Conservation (phyloP, 495 filamentous ascomycete genomes). For the Clohesyomyces aquaticus region DNA sequence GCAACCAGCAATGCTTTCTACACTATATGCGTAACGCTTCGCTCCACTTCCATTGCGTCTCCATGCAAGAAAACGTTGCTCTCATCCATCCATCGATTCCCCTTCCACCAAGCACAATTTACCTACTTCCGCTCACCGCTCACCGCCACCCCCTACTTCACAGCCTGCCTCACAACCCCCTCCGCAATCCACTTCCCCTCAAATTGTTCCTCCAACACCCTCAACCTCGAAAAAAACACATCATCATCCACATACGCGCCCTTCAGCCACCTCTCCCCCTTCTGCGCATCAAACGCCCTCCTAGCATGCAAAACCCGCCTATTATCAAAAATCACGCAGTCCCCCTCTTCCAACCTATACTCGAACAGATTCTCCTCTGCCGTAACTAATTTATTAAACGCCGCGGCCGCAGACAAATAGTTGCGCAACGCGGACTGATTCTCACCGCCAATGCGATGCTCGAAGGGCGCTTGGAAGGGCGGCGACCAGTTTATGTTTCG, state of each 20-base stretch:
- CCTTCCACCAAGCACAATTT: no score
- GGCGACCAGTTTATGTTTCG: slow-evolving; percentile 69
- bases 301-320: slow-evolving; percentile 77
- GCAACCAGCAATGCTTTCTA: no score
- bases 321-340: slow-evolving; percentile 89
- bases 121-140: no score
- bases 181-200: slow-evolving; percentile 34
- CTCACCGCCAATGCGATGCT: slow-evolving; percentile 32
- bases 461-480: slow-evolving; percentile 64
- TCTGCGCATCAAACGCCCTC: slow-evolving; percentile 64
- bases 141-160: no score
- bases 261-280: slow-evolving; percentile 75
- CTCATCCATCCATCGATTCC: no score
- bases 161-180: slow-evolving; percentile 18
- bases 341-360: slow-evolving; percentile 72
- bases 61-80: no score
- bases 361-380: slow-evolving; percentile 60
- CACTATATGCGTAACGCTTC: no score
- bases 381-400: slow-evolving; percentile 57
- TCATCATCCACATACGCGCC: slow-evolving; percentile 82
- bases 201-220: slow-evolving; percentile 46
- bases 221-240: slow-evolving; percentile 59
- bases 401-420: slow-evolving; percentile 47
- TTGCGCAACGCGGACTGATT: slow-evolving; percentile 25
- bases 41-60: no score